phyloP scores from a whole-genome alignment of 768 basidiomycete species.

The Tulasnella sp. region DNA sequence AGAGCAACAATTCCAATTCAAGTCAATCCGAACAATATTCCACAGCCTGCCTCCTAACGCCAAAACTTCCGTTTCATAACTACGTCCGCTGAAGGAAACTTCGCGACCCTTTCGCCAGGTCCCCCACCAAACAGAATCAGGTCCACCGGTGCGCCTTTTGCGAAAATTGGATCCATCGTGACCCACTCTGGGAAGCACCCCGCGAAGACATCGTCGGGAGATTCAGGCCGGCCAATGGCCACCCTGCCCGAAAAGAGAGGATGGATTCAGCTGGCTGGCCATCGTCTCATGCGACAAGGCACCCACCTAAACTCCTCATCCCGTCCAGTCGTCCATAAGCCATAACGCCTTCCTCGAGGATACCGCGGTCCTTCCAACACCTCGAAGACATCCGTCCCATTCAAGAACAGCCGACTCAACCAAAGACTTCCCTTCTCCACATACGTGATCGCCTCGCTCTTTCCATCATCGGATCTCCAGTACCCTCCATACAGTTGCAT shows the following conservation, averaged over 20 bases:
- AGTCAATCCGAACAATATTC: no score
- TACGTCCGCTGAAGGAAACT: conserved; percentile 17
- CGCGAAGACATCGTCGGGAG: not conserved
- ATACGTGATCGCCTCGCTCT: conserved; percentile 23
- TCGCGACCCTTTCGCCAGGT: not conserved
- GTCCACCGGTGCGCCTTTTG: conserved; percentile 10
- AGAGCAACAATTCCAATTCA: no score
- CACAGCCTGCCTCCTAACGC: not conserved
- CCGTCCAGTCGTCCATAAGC: conserved; percentile 35
- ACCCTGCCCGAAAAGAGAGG: not conserved
- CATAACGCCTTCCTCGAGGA: conserved; percentile 27
- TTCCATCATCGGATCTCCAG: conserved; percentile 32
- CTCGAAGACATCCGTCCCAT: conserved; percentile 34
- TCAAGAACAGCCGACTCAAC: conserved; percentile 24
- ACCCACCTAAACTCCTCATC: conserved; percentile 39
- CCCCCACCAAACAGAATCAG: conserved; percentile 6
- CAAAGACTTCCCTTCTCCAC: conserved; percentile 35
- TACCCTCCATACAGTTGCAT: conserved; percentile 34
- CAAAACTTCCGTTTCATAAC: not conserved
- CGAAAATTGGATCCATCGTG: conserved; percentile 1
- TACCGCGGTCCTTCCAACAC: conserved; percentile 32
- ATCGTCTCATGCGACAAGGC: not conserved
- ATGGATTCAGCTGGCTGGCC: not conserved
- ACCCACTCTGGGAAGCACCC: not conserved
- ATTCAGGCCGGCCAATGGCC: not conserved